Conservation (phyloP, 495 filamentous ascomycete species). For the Podospora comata region DNA sequence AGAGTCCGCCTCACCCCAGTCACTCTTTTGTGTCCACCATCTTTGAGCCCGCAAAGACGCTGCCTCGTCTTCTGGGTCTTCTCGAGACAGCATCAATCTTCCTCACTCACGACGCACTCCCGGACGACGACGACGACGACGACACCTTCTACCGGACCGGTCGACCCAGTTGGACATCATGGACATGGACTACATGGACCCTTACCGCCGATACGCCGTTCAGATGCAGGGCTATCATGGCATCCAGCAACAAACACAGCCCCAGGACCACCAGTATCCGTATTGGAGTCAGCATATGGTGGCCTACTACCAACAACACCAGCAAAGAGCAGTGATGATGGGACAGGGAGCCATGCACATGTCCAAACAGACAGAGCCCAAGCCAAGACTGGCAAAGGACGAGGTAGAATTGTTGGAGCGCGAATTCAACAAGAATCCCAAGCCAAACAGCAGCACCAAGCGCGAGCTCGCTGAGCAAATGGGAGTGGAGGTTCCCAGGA, state of each 20-base stretch:
- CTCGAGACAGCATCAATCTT: not conserved
- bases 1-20: constrained; percentile 36
- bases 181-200: constrained; percentile 35
- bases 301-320: constrained; percentile 32
- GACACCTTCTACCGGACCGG: not conserved
- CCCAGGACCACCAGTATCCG: constrained; percentile 24
- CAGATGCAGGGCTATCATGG: constrained; percentile 19
- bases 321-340: constrained; percentile 32
- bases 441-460: constrained; percentile 74
- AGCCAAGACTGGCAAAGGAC: constrained; percentile 73
- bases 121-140: not conserved
- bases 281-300: constrained; percentile 32
- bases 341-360: constrained; percentile 30
- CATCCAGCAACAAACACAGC: constrained; percentile 23
- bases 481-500: constrained; percentile 68
- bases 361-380: constrained; percentile 49
- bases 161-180: constrained; percentile 14
- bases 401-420: constrained; percentile 74
- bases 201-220: constrained; percentile 27
- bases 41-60: constrained; percentile 6
- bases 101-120: not conserved
- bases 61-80: not conserved
- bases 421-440: constrained; percentile 71
- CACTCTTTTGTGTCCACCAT: constrained; percentile 37
- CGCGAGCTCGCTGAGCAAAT: constrained; percentile 69